Evolutionary conservation across 176 grass and related monocot genomes (phyloP), one percentile per base, ranked within the genome.

Genomic region (Aegilops bicornis): DNA sequence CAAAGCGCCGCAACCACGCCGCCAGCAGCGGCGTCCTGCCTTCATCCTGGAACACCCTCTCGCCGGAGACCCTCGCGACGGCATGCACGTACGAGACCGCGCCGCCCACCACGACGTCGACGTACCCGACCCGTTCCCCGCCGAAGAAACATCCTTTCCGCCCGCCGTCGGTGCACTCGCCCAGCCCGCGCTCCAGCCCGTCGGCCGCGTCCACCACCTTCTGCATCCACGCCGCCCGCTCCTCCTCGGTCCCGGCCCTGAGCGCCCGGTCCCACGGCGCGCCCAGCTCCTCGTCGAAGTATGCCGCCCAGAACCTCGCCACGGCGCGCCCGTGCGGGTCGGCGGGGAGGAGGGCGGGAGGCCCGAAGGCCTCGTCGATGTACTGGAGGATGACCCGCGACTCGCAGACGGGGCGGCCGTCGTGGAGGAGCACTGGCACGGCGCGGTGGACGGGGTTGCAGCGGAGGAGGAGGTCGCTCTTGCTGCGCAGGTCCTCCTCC

Each of bases 391-490:
- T 92, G 54, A 89, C 9, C 40, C 32, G 54, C 1, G 91, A 93
- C 74, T 88, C 84, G 11, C 66, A 83, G 59, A 89, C 2, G 47
- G 84, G 59, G 76, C 30, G 67, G 15, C 74, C 79, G 3, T 50
- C 19, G 80, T 90, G 88, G 73, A 90, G 69, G 77, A 93, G 77
- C 9, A 93, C 89, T 0, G 94, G 91, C 0, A 95, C 85, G 63
- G 88, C 20, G 15, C 89, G 79, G 86, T 92, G 66, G 42, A 95
- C 80, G 3, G 91, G 93, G 88, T 91, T 92, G 79, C 48, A 91
- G 35, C 47, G 62, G 9, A 91, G 82, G 10, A 95, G 85, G 1
- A 89, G 80, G 25, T 90, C 67, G 64, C 93, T 95, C 76, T 93
- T 95, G 80, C 77, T 70, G 50, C 67, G 50, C 31, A 84, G 60